Percentiles rank a stretch among this genome's conserved stretches.
phyloP scores from a whole-genome alignment of 768 basidiomycete species.

The Lentinula edodes region DNA sequence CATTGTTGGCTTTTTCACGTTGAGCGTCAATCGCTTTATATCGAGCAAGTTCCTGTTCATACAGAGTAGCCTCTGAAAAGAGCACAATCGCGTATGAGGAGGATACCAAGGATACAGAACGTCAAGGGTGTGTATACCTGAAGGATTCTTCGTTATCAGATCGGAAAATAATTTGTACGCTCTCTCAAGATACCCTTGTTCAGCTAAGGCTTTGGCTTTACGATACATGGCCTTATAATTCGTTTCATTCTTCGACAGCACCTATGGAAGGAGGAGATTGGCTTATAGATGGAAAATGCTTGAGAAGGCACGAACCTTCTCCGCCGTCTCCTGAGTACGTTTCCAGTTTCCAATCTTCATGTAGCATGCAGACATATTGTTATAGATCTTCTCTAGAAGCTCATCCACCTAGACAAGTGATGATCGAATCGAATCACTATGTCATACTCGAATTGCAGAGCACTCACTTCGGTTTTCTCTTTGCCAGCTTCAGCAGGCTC shows the following conservation, averaged over 20 bases:
- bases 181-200: conserved; percentile 72
- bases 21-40: conserved; percentile 61
- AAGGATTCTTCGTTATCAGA: conserved; percentile 55
- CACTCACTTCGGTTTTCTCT: conserved; percentile 61
- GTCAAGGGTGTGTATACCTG: conserved; percentile 33
- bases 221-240: conserved; percentile 80
- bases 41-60: conserved; percentile 60
- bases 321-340: conserved; percentile 73
- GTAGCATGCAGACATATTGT: conserved; percentile 83
- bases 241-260: conserved; percentile 64
- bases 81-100: neutral
- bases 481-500: conserved; percentile 31
- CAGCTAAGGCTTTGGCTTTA: conserved; percentile 75
- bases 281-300: too few species aligned
- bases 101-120: neutral
- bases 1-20: conserved; percentile 56
- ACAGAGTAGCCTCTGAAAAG: conserved; percentile 45
- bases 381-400: conserved; percentile 75
- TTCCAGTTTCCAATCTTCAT: conserved; percentile 78
- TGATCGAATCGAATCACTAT: neutral
- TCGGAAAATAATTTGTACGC: conserved; percentile 62
- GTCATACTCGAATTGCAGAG: neutral
- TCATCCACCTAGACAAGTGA: conserved; percentile 51
- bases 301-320: conserved; percentile 44
- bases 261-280: conserved; percentile 34